Evolutionary conservation across 1,139 yeast genomes (phyloP).

Genomic region (Pichiaceae sp.): DNA sequence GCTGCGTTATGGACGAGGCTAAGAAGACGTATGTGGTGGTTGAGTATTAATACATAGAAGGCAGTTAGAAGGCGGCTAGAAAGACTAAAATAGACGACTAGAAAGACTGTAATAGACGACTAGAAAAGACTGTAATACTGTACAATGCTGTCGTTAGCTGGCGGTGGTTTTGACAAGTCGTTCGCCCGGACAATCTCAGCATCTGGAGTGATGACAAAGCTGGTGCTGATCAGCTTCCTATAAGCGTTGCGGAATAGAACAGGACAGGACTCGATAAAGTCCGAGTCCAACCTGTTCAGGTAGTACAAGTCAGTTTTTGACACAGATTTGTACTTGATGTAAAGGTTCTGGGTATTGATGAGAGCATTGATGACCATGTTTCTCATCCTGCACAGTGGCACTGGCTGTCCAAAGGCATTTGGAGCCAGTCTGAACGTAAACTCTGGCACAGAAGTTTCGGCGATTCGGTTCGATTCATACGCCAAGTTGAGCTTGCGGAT

Average conservation of each 20-base stretch:
- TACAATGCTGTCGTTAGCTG: background rate
- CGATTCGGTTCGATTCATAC: conserved; percentile 6
- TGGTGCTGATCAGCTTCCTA: conserved; percentile 1
- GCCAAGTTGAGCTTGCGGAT: conserved; percentile 7
- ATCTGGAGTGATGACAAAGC: conserved; percentile 7
- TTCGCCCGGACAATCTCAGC: conserved; percentile 2
- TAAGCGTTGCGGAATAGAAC: conserved; percentile 5
- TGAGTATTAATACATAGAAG: conserved; percentile 6
- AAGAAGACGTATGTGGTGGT: conserved; percentile 33
- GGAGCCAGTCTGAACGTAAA: conserved; percentile 9
- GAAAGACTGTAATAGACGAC: no score
- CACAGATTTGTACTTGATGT: conserved; percentile 11
- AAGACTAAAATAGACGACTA: no score
- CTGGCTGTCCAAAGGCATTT: conserved; percentile 15
- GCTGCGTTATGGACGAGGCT: conserved; percentile 34
- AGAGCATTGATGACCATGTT: conserved; percentile 11
- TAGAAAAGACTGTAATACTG: no score
- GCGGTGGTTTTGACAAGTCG: background rate
- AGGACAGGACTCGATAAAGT: conserved; percentile 12
- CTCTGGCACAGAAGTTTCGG: conserved; percentile 11
- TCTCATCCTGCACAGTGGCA: conserved; percentile 8
- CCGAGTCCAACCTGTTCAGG: conserved; percentile 9
- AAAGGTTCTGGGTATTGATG: conserved; percentile 6
- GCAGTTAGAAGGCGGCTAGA: no score
- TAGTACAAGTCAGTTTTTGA: conserved; percentile 8